phyloP scores from a whole-genome alignment of 257 asterid species.

The Solanum raphanifolium region DNA sequence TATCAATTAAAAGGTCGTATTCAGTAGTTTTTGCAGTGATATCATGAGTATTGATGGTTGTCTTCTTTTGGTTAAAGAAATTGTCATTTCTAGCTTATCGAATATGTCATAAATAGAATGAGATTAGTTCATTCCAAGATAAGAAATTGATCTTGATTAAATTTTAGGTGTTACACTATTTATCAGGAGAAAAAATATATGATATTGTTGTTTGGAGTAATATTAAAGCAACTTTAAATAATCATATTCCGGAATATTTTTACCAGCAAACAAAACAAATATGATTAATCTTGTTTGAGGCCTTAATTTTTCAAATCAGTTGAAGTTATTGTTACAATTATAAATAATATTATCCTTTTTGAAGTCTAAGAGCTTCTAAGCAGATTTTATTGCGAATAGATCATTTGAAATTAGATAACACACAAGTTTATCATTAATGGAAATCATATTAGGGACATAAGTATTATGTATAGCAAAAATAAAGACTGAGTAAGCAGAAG shows the following conservation, averaged over 20 bases:
- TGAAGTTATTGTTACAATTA: not conserved
- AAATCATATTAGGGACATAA: not conserved
- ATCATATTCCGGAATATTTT: not conserved
- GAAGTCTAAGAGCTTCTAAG: not conserved
- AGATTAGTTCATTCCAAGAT: not conserved
- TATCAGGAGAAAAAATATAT: not conserved
- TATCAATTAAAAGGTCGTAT: not conserved
- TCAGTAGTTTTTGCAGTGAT: not conserved
- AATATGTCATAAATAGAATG: not conserved
- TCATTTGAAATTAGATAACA: not conserved
- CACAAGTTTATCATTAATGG: not conserved
- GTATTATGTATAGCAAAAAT: not conserved
- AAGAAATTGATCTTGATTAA: too few relatives aligned
- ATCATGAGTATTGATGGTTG: not conserved
- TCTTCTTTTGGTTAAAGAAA: not conserved
- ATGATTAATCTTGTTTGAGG: not conserved
- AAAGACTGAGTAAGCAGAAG: not conserved
- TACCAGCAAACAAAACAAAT: not conserved
- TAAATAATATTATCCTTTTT: not conserved
- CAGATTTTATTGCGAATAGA: not conserved
- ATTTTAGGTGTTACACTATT: not conserved
- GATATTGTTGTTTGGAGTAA: not conserved
- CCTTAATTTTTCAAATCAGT: not conserved
- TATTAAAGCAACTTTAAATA: too few relatives aligned
- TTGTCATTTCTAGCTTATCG: not conserved